A percentile compares a stretch with the other conserved stretches of the same genome.
Conservation (phyloP, 352 stramenopile genomes). For the Phytophthora melonis region DNA sequence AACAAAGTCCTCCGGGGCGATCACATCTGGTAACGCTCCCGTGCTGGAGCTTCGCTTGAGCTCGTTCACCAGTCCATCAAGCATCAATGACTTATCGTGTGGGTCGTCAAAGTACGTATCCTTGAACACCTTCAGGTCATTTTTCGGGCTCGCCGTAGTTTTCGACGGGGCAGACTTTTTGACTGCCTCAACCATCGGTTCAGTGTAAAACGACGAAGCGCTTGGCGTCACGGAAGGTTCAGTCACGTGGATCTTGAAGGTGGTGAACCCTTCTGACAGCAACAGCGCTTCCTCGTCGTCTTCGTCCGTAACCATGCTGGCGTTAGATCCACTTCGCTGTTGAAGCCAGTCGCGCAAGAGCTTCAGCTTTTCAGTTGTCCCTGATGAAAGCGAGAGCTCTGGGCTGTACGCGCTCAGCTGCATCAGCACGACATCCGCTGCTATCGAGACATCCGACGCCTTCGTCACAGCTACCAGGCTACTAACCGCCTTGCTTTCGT, state of each 20-base stretch:
- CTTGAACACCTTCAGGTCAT: constrained; percentile 35
- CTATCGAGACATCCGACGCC: constrained; percentile 30
- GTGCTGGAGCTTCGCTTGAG: constrained; percentile 34
- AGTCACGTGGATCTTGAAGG: constrained; percentile 31
- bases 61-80: constrained; percentile 23
- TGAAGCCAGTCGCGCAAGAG: constrained; percentile 46
- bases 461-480: constrained; percentile 47
- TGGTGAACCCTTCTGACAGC: constrained; percentile 53
- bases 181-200: constrained; percentile 25
- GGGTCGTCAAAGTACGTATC: constrained; percentile 25
- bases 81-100: constrained; percentile 5
- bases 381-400: constrained; percentile 13
- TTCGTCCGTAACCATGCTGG: constrained; percentile 33
- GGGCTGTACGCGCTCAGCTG: constrained; percentile 40
- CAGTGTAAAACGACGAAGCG: constrained; percentile 31
- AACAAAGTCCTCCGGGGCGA: constrained; percentile 38
- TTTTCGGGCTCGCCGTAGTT: neutral
- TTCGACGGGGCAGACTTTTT: constrained; percentile 1
- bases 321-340: constrained; percentile 28
- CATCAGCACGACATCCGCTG: constrained; percentile 32
- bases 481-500: constrained; percentile 53
- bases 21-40: constrained; percentile 13
- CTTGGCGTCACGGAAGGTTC: neutral
- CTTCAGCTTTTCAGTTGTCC: constrained; percentile 33
- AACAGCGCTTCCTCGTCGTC: constrained; percentile 50